Base-by-base conservation (phyloP, 768 basidiomycete genomes). In the Nidularia pulvinata region DNA sequence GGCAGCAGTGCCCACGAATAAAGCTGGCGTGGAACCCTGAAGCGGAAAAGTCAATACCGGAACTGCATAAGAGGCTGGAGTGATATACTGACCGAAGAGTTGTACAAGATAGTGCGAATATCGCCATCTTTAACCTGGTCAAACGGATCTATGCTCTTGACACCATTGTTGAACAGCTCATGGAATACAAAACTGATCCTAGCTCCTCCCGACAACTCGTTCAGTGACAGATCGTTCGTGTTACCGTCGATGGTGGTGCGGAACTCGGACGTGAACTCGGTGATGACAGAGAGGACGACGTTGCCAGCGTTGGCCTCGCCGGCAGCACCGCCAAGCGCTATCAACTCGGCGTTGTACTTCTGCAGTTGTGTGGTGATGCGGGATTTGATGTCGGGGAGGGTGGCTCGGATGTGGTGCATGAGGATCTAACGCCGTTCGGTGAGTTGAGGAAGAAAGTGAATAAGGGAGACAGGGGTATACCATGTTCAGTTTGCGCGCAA, bases 161-260 rank as follows among this genome's bases (percentile, higher is more conserved):
- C 84, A 55, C 97, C 97, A 65, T 90, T 95, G 74, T 95, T 97
- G 82, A 91, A 99, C 54, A 98, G 72, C 67, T 99, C 97, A 68
- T 99, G 97, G 80, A 95, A 99, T 50, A 99, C 97, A 65, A 98
- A 99, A 64, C 89, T 92, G 79, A 99, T 98, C 70, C 97, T 86
- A 32, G 97, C 97, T 69, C 97, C 97, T 62, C 97, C 97, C n/a
- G 92, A 93, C 19, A 99, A 82, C 71, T 99, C 97, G 64, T 98
- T 98, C 64, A 97, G 67, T 1, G 91, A 89, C 35, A 98, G 75
- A 67, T 99, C 97, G 64, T 96, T 95, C 32, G 94, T 95, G 74
- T 92, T 95, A 70, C 97, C 97, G 67, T 99, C 97, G 59, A 99
- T 97, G 37, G 91, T 89, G 10, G 92, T 92, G 54, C 96, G 87